phyloP scores from a whole-genome alignment of 305 asterid species.

The Salvia sclarea region DNA sequence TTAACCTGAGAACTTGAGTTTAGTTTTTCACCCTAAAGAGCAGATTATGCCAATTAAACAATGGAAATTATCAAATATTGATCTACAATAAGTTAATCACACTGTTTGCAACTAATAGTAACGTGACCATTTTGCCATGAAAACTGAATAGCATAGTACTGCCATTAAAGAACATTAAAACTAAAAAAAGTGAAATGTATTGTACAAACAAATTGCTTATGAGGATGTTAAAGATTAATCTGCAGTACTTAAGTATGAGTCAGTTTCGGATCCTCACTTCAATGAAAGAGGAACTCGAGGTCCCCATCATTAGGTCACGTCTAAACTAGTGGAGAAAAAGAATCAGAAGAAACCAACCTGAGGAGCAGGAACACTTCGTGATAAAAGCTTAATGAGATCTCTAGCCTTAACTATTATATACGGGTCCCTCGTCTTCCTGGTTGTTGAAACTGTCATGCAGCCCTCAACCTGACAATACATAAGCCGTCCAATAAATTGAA shows the following conservation, averaged over 20 bases:
- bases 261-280: not conserved
- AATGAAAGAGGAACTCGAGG: not conserved
- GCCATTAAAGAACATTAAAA: not conserved
- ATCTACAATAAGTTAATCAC: slow-evolving; percentile 1
- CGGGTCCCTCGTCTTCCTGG: slow-evolving; percentile 79
- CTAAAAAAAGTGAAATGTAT: not conserved
- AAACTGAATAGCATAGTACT: not conserved
- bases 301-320: not conserved
- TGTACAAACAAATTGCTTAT: not conserved
- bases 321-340: not conserved
- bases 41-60: not conserved
- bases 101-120: slow-evolving; percentile 6
- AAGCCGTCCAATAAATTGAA: slow-evolving; percentile 4
- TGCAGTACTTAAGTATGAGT: no score
- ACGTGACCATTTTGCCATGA: not conserved
- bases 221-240: not conserved
- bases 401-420: slow-evolving; percentile 76
- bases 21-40: not conserved
- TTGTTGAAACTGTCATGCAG: slow-evolving; percentile 79
- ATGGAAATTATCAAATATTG: not conserved
- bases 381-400: slow-evolving; percentile 76
- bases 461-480: slow-evolving; percentile 63
- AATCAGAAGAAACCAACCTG: slow-evolving; percentile 48
- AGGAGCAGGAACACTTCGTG: slow-evolving; percentile 90
- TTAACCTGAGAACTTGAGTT: not conserved